phyloP scores from a whole-genome alignment of 2,329 filamentous ascomycete genomes.

The Aureobasidium namibiae region DNA sequence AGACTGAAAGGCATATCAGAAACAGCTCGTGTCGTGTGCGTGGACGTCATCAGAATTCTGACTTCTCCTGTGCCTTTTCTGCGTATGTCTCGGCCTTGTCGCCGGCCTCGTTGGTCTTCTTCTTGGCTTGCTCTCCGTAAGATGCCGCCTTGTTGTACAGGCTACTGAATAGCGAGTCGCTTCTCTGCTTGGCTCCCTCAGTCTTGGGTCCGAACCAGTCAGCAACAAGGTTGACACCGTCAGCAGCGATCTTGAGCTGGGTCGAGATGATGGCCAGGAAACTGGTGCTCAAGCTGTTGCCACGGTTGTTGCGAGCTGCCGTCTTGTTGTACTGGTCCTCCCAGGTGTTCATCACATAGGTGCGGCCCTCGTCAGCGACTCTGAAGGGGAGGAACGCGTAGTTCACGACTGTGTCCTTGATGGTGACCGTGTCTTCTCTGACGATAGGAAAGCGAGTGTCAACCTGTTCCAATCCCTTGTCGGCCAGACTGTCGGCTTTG shows the following conservation, averaged over 20 bases:
- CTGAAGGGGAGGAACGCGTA: conserved; percentile 49
- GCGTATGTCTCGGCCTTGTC: conserved; percentile 21
- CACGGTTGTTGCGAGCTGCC: conserved; percentile 24
- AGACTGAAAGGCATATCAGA: conserved; percentile 4
- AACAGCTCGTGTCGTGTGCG: background rate
- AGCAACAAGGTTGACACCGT: conserved; percentile 25
- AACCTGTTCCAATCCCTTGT: conserved; percentile 35
- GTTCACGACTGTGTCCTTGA: conserved; percentile 54
- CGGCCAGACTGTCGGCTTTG: conserved; percentile 68
- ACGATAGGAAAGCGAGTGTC: conserved; percentile 51
- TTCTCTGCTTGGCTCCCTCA: conserved; percentile 29
- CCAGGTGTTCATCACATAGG: conserved; percentile 27
- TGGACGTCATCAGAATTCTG: background rate
- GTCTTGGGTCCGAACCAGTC: conserved; percentile 27
- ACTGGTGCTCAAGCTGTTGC: conserved; percentile 21
- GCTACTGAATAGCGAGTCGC: conserved; percentile 20
- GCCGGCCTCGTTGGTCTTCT: conserved; percentile 21
- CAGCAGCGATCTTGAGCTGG: conserved; percentile 26
- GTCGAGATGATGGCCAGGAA: conserved; percentile 27
- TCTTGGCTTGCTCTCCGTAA: conserved; percentile 20
- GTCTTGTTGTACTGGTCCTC: conserved; percentile 31
- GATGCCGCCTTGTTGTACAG: conserved; percentile 20
- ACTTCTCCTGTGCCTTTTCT: conserved; percentile 19
- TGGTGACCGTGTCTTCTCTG: conserved; percentile 40
- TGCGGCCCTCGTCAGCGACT: conserved; percentile 16